Evolutionary conservation across 2,329 filamentous ascomycete genomes (phyloP).

Genomic region (Emydomyces testavorans): DNA sequence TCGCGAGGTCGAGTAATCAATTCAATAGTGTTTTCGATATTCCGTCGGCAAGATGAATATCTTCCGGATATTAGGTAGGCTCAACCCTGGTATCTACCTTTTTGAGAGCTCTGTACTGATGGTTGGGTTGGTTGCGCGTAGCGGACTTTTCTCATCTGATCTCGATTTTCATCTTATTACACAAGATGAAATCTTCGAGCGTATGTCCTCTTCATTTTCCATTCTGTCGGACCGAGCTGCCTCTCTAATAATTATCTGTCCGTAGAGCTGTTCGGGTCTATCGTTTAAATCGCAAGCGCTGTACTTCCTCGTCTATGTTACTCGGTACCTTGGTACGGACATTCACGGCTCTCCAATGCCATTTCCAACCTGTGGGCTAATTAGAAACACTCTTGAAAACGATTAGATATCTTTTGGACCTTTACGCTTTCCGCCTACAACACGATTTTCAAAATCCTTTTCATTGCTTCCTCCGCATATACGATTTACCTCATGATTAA

Average conservation of each 20-base stretch:
- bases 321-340: slow-evolving; percentile 68
- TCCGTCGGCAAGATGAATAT: slow-evolving; percentile 49
- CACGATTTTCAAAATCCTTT: slow-evolving; percentile 88
- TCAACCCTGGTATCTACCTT: background rate
- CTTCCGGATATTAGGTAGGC: slow-evolving; percentile 55
- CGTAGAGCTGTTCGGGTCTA: slow-evolving; percentile 89
- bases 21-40: background rate
- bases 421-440: slow-evolving; percentile 79
- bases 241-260: background rate
- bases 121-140: slow-evolving; percentile 31
- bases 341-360: slow-evolving; percentile 4
- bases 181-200: slow-evolving; percentile 90
- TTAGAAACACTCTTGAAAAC: background rate
- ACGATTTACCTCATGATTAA: slow-evolving; percentile 97
- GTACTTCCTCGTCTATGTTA: slow-evolving; percentile 87
- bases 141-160: slow-evolving; percentile 91
- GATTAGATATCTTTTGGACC: slow-evolving; percentile 70
- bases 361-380: background rate
- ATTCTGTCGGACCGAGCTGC: background rate
- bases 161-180: slow-evolving; percentile 86
- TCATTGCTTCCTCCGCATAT: slow-evolving; percentile 81
- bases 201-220: slow-evolving; percentile 41
- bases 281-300: slow-evolving; percentile 98
- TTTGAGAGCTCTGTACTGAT: background rate
- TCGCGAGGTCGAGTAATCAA: background rate